These are phyloP conservation scores for Coemansia interrupta DNA, from an alignment of 192 early-diverging fungal genomes.

Conservation along the genomic window DNA sequence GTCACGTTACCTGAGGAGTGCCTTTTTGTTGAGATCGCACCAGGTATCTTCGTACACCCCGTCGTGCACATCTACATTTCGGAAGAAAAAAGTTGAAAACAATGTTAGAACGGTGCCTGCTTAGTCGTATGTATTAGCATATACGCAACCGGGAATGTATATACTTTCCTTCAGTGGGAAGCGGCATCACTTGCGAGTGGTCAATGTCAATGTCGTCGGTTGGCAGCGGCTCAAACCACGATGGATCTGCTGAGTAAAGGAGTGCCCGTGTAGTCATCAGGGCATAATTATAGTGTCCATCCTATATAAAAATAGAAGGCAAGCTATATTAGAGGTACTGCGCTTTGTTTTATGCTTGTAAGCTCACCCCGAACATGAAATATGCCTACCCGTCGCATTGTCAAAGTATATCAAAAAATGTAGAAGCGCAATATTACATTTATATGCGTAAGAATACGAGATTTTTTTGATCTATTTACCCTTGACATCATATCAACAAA, in stretches of 20 bases:
- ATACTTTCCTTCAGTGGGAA: constrained; percentile 38
- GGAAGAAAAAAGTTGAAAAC: neutral
- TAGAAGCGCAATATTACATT: neutral
- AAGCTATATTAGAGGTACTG: neutral
- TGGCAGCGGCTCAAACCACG: constrained; percentile 38
- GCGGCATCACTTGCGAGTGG: constrained; percentile 37
- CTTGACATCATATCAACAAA: neutral
- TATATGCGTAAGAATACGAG: neutral
- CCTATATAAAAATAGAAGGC: constrained; percentile 15
- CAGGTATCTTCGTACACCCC: constrained; percentile 26
- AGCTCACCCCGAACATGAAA: neutral
- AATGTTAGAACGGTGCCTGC: neutral
- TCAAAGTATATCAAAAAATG: neutral
- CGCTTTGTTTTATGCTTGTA: neutral
- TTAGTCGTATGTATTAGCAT: neutral
- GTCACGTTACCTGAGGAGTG: constrained; percentile 7
- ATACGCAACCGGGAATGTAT: neutral
- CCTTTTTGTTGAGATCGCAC: constrained; percentile 28
- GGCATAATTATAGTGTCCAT: constrained; percentile 32
- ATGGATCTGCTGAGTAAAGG: constrained; percentile 24
- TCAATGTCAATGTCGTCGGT: constrained; percentile 41
- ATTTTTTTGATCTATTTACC: neutral
- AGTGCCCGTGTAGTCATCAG: constrained; percentile 37
- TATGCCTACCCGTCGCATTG: constrained; percentile 7
- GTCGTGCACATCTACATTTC: constrained; percentile 19